These are phyloP conservation scores for Galerina sulciceps DNA, from an alignment of 768 basidiomycete species.

Conservation along the genomic window DNA sequence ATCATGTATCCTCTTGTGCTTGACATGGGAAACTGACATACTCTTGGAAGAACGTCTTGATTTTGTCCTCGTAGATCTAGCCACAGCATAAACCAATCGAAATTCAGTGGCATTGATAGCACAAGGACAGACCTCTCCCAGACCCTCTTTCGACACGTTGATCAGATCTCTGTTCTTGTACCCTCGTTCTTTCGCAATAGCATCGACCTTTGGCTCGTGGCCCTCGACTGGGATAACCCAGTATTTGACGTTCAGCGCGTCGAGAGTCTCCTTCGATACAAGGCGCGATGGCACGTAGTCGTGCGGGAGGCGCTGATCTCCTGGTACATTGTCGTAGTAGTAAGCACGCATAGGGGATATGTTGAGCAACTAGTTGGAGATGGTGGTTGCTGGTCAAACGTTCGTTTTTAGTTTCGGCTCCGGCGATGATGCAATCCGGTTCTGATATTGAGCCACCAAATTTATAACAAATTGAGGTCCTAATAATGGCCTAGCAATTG, in stretches of 20 bases:
- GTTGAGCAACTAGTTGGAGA: background rate
- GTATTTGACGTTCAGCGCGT: conserved; percentile 63
- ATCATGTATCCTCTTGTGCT: background rate
- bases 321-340: conserved; percentile 74
- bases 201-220: conserved; percentile 60
- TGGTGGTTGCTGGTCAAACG: too few species aligned
- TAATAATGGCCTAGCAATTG: too few species aligned
- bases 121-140: conserved; percentile 65
- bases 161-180: conserved; percentile 89
- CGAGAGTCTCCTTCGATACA: conserved; percentile 54
- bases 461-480: too few species aligned
- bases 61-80: conserved; percentile 73
- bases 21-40: conserved; percentile 36
- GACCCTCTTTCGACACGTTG: conserved; percentile 73
- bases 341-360: conserved; percentile 64
- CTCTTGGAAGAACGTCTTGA: conserved; percentile 87
- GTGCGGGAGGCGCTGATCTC: conserved; percentile 84
- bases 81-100: background rate
- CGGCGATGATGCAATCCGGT: too few species aligned
- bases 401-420: too few species aligned
- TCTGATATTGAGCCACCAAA: too few species aligned
- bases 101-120: background rate
- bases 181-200: conserved; percentile 64
- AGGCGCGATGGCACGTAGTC: conserved; percentile 64
- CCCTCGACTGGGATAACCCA: conserved; percentile 70